These are phyloP conservation scores for Phialophora verrucosa DNA, from an alignment of 2,329 filamentous ascomycete species.

Conservation along the genomic window DNA sequence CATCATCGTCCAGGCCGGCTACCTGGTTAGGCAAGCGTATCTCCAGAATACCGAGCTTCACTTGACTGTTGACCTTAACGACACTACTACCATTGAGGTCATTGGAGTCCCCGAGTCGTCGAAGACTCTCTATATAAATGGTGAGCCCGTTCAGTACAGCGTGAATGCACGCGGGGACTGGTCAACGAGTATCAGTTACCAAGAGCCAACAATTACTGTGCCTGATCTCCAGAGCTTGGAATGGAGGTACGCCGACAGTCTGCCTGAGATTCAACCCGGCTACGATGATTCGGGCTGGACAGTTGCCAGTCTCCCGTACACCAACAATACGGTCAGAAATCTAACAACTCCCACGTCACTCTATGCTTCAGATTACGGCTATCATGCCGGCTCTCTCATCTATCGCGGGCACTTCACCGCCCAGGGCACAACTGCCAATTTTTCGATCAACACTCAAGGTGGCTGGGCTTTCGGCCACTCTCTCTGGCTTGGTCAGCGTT, in stretches of 20 bases:
- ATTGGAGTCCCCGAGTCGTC: conserved; percentile 64
- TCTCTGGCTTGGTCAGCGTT: conserved; percentile 68
- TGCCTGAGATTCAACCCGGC: conserved; percentile 68
- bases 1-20: conserved; percentile 8
- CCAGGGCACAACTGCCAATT: conserved; percentile 55
- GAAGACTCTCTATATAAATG: conserved; percentile 37
- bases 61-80: conserved; percentile 74
- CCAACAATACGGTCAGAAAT: conserved; percentile 62
- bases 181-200: conserved; percentile 1
- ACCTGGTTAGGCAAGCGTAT: not conserved
- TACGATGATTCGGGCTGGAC: conserved; percentile 76
- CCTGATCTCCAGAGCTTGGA: conserved; percentile 64
- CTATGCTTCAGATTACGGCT: conserved; percentile 75
- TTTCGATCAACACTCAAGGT: conserved; percentile 68
- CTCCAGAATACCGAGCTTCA: conserved; percentile 60
- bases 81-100: conserved; percentile 70
- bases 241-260: conserved; percentile 73
- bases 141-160: not conserved
- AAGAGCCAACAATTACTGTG: conserved; percentile 56
- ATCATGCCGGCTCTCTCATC: conserved; percentile 69
- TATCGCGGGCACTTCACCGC: conserved; percentile 74
- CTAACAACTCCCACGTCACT: conserved; percentile 69
- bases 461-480: conserved; percentile 71
- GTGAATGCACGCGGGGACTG: conserved; percentile 6
- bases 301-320: conserved; percentile 61